Evolutionary conservation across 257 asterid genomes (phyloP).

Genomic region (Capsicum pubescens): DNA sequence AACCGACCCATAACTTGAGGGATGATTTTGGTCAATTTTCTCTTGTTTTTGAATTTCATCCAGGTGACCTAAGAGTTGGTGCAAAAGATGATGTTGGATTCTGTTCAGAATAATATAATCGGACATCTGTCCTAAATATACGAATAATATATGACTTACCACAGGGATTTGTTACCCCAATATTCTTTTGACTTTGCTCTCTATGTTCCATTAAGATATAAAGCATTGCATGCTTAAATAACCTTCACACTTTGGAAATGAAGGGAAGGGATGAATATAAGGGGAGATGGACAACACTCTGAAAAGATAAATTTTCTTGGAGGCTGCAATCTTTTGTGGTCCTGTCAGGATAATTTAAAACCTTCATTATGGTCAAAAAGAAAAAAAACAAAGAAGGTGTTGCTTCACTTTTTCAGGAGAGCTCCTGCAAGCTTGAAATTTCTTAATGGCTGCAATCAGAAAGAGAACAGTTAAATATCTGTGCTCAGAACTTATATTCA

Average conservation of each 20-base stretch:
- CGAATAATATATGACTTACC: conserved; percentile 6
- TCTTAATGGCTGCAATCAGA: neutral
- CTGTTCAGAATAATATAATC: neutral
- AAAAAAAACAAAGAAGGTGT: neutral
- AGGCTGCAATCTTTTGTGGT: conserved; percentile 5
- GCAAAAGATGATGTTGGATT: neutral
- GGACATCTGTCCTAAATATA: neutral
- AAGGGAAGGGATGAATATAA: conserved; percentile 21
- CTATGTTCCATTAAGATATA: neutral
- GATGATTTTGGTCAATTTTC: conserved; percentile 11
- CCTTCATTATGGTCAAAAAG: neutral
- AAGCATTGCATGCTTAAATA: conserved; percentile 11
- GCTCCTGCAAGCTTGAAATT: conserved; percentile 20
- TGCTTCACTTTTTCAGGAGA: conserved; percentile 17
- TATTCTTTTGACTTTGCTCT: neutral
- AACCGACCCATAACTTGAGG: neutral
- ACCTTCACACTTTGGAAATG: neutral
- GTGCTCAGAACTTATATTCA: neutral
- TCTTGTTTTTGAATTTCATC: conserved; percentile 11
- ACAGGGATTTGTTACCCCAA: conserved; percentile 3
- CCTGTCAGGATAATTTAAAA: neutral
- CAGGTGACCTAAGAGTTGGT: neutral
- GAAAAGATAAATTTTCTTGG: too few species aligned
- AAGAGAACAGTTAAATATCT: neutral
- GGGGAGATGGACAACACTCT: neutral